Base-by-base conservation (phyloP, 208 protist genomes). In the Leishmania martiniquensis region DNA sequence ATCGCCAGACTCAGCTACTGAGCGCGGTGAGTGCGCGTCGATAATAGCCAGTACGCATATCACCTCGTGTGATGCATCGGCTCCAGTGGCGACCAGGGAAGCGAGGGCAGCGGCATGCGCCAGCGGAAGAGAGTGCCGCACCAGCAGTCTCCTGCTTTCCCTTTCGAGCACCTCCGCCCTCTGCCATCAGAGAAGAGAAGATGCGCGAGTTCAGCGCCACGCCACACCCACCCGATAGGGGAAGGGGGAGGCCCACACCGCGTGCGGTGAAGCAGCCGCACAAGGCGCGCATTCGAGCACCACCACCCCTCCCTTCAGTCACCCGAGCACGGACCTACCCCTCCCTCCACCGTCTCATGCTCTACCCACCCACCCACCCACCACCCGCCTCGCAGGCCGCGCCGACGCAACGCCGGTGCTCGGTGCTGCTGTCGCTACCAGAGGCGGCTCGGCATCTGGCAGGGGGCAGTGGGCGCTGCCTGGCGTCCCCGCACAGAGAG, bases 331-430 rank as follows among this genome's bases (percentile, higher is more conserved):
- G 20, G 49, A n/a, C n/a, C n/a, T n/a, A n/a, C n/a, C n/a, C n/a
- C n/a, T n/a, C n/a, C n/a, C n/a, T n/a, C 49, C 49, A 0, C 47
- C 12, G 47, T 13, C 47, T 51, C 47, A 20, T n/a, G 1, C 52
- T 5, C 52, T 57, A 25, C 52, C 52, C 22, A 25, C 47, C 47
- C 47, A 51, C 7, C 2, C 52, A 57, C n/a, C n/a, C n/a, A n/a
- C n/a, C n/a, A n/a, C 52, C 52, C 22, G 22, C 20, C 22, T 4
- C 22, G 22, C 22, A 62, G 29, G 55, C 34, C 55, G 55, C 29
- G 6, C 55, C 55, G 55, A 62, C 55, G 63, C 25, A 70, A 25
- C n/a, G 52, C 60, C 47, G 67, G n/a, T n/a, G n/a, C n/a, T n/a
- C n/a, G n/a, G n/a, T n/a, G n/a, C n/a, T n/a, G n/a, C 55, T 34